phyloP scores from a whole-genome alignment of 106 monocot genomes.

The Cymbidium sinense region DNA sequence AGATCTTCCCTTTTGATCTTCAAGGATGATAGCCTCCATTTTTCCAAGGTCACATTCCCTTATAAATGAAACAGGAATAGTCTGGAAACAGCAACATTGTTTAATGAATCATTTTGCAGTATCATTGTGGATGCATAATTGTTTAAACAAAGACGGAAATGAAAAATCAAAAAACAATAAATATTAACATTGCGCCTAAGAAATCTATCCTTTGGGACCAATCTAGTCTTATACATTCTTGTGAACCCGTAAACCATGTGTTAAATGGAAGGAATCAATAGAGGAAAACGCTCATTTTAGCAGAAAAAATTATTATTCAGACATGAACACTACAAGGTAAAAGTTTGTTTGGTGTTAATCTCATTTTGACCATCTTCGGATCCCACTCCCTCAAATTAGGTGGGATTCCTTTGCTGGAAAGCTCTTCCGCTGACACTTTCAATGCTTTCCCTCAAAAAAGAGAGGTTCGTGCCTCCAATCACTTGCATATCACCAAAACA shows the following conservation, averaged over 20 bases:
- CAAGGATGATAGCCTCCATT: conserved; percentile 7
- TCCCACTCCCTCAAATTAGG: too few relatives aligned
- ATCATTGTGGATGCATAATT: not conserved
- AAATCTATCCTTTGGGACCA: not conserved
- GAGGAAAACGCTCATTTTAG: not conserved
- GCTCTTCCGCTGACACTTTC: too few relatives aligned
- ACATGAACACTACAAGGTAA: too few relatives aligned
- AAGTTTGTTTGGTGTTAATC: too few relatives aligned
- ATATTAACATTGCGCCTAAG: not conserved
- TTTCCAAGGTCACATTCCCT: conserved; percentile 1
- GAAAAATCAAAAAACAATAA: not conserved
- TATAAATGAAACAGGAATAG: conserved; percentile 8
- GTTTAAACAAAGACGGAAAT: conserved; percentile 3
- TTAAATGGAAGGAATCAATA: not conserved
- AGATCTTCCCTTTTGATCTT: conserved; percentile 8
- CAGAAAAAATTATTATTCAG: not conserved
- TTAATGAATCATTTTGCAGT: not conserved
- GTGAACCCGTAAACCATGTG: not conserved
- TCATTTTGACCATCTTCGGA: too few relatives aligned
- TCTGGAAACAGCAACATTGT: conserved; percentile 11
- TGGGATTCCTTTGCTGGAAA: too few relatives aligned
- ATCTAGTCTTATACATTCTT: not conserved
- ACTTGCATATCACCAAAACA: too few relatives aligned
- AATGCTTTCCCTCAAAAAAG: too few relatives aligned
- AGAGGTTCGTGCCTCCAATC: too few relatives aligned